Evolutionary conservation across 2,329 filamentous ascomycete genomes (phyloP).

Genomic region (Aspergillus sp.): DNA sequence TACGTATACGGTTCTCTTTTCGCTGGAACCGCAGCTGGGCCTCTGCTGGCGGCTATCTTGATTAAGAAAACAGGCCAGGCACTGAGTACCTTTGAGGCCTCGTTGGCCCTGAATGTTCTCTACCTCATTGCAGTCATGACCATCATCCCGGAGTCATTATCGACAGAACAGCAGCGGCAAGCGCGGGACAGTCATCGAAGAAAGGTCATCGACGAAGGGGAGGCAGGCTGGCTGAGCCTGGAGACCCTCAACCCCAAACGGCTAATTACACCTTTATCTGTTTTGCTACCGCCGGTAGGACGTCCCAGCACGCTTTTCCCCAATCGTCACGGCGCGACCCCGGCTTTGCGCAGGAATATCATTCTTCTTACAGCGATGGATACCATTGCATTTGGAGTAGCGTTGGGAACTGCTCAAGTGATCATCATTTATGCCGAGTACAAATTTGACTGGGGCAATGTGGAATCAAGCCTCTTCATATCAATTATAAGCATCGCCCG

Average conservation of each 20-base stretch:
- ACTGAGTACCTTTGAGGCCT: slow-evolving; percentile 81
- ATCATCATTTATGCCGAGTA: slow-evolving; percentile 80
- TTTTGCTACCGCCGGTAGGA: slow-evolving; percentile 67
- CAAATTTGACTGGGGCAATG: slow-evolving; percentile 78
- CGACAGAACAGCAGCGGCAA: slow-evolving; percentile 66
- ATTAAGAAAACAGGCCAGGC: slow-evolving; percentile 74
- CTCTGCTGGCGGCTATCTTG: slow-evolving; percentile 76
- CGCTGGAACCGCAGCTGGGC: slow-evolving; percentile 82
- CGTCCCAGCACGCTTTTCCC: slow-evolving; percentile 31
- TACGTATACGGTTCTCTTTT: slow-evolving; percentile 90
- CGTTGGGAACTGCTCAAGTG: slow-evolving; percentile 79
- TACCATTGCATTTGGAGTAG: slow-evolving; percentile 76
- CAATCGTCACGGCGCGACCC: slow-evolving; percentile 59
- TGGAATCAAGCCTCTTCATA: slow-evolving; percentile 78
- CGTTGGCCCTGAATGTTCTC: slow-evolving; percentile 68
- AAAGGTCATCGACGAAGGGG: slow-evolving; percentile 39
- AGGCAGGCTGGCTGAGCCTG: slow-evolving; percentile 26
- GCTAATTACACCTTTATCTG: slow-evolving; percentile 72
- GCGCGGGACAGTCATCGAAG: slow-evolving; percentile 68
- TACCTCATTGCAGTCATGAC: slow-evolving; percentile 74
- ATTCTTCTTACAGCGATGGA: slow-evolving; percentile 78
- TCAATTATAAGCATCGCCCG: slow-evolving; percentile 76
- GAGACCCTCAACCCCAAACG: slow-evolving; percentile 56
- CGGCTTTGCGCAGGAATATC: slow-evolving; percentile 74
- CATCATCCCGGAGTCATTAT: slow-evolving; percentile 81